Conservation (phyloP, 2,329 filamentous ascomycete species). For the Venturia pyrina region DNA sequence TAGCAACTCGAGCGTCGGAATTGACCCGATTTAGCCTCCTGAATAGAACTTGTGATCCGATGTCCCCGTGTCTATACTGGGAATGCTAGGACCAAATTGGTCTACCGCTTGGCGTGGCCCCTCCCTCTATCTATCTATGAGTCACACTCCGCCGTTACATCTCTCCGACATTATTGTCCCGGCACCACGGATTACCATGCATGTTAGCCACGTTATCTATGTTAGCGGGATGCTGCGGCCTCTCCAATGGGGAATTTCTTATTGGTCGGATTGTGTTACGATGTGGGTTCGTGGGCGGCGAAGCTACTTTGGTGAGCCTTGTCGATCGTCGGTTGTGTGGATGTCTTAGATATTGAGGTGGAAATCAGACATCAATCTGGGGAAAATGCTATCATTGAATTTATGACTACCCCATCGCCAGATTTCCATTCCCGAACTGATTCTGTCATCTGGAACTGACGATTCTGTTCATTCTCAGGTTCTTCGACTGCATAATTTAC, state of each 20-base stretch:
- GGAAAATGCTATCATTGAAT: not conserved
- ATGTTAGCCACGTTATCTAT: constrained; percentile 5
- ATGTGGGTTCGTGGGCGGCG: not conserved
- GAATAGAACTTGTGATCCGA: not conserved
- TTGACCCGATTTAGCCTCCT: not conserved
- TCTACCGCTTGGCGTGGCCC: not conserved
- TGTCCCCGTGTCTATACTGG: not conserved
- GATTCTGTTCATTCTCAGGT: too few species aligned
- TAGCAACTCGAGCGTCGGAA: not conserved
- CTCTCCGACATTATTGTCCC: not conserved
- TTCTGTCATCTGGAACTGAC: not conserved
- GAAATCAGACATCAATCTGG: not conserved
- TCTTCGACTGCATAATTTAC: too few species aligned
- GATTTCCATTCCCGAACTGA: not conserved
- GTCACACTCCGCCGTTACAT: not conserved
- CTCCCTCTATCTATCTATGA: not conserved
- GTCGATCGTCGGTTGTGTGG: not conserved
- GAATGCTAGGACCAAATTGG: not conserved
- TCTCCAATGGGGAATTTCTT: not conserved
- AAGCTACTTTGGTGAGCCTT: not conserved
- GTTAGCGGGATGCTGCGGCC: not conserved
- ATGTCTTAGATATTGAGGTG: not conserved
- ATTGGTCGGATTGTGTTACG: not conserved
- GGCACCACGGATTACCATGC: not conserved
- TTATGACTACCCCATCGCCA: not conserved